Base-by-base conservation (phyloP, 305 asterid genomes). In the Solanum hybrid region DNA sequence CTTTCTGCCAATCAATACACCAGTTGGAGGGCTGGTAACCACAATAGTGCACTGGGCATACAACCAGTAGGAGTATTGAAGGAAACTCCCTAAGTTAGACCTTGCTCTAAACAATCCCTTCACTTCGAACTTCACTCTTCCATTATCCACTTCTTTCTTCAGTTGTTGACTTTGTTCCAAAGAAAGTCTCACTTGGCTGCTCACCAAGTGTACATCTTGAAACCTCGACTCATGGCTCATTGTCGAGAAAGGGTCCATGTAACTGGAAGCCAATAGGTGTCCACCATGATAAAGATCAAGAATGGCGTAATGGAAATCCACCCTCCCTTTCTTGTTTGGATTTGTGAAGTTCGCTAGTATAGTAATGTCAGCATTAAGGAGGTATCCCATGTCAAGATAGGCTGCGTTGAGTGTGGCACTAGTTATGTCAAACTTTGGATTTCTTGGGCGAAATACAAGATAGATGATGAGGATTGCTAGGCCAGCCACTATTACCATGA, bases 341-440 rank as follows among this genome's bases (percentile, higher is more conserved):
- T 97, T 97, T 85, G 95, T 95, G 95, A 97, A 97, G 95, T 97
- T 97, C 61, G 94, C 97, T 0, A 97, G 95, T 36, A 97, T 22
- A 12, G 96, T 95, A 87, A 96, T 32, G 88, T 97, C 99, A 1
- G 96, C 98, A 12, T 97, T 96, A 78, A 97, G 97, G 36, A 97
- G 93, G 12, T 94, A 93, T 0, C 98, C 98, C 97, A 94, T 93
- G 95, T 97, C 99, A n/a, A 97, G 97, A 91, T 97, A 97, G 79
- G 98, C 99, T 8, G 97, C 98, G 29, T 97, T 97, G 86, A 97
- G 92, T 72, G 96, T 93, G 86, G 92, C 95, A 8, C 92, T 83
- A 7, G 98, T 92, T 88, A 97, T 92, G 95, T 97, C 99, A 84
- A 97, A 96, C 90, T 95, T 92, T 0, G 99, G 99, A 89, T 87